These are phyloP conservation scores for Miscanthus lutarioriparius DNA, from an alignment of 176 grass and related monocot species.

Conservation along the genomic window DNA sequence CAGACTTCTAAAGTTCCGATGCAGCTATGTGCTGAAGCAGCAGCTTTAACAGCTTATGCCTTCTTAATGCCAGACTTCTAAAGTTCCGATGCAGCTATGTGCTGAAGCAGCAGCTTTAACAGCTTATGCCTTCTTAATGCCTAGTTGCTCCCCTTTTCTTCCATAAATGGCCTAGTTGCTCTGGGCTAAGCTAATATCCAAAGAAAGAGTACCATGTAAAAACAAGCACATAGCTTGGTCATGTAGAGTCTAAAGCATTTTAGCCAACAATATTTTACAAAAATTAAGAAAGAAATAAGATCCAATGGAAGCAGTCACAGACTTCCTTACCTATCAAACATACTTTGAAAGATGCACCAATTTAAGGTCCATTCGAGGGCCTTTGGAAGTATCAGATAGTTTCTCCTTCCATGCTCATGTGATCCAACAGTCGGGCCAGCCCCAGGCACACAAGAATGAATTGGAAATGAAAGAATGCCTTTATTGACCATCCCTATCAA, in stretches of 20 bases:
- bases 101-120: not conserved
- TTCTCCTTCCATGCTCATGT: conserved; percentile 50
- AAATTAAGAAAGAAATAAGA: not conserved
- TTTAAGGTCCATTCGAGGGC: conserved; percentile 97
- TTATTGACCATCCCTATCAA: conserved; percentile 99
- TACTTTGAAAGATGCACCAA: conserved; percentile 98
- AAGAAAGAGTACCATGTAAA: not conserved
- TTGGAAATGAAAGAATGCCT: conserved; percentile 88
- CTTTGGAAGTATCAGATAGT: conserved; percentile 86
- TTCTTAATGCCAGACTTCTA: not conserved
- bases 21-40: not conserved
- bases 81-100: not conserved
- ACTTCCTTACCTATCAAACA: conserved; percentile 91
- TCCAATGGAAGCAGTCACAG: not conserved
- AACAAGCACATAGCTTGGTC: conserved; percentile 15
- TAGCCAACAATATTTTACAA: not conserved
- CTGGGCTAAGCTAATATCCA: not conserved
- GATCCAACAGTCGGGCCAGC: conserved; percentile 64
- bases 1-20: not conserved
- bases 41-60: not conserved
- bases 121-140: not conserved
- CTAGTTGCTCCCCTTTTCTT: not conserved
- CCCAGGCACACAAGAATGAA: conserved; percentile 76
- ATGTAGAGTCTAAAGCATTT: conserved; percentile 1
- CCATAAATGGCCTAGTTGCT: not conserved